phyloP scores from a whole-genome alignment of 2,329 filamentous ascomycete species.

The Aspergillus novoparasiticus region DNA sequence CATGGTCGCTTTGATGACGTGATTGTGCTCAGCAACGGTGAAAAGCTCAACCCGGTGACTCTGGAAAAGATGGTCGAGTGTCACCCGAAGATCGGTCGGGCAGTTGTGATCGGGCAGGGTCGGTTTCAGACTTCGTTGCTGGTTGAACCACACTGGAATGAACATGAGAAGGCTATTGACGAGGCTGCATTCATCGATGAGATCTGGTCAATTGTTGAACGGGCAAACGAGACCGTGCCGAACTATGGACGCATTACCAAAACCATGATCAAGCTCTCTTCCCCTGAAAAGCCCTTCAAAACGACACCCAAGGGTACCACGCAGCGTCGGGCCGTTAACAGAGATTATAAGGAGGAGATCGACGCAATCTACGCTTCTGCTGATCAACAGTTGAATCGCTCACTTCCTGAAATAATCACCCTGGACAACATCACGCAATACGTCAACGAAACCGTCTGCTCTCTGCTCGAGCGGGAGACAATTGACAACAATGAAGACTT shows the following conservation, averaged over 20 bases:
- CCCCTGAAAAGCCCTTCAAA: constrained; percentile 45
- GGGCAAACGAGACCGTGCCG: constrained; percentile 43
- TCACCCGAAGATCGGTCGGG: constrained; percentile 32
- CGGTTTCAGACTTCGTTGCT: constrained; percentile 38
- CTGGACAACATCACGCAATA: constrained; percentile 13
- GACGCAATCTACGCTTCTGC: constrained; percentile 33
- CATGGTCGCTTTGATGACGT: constrained; percentile 39
- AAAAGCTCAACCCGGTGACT: constrained; percentile 46
- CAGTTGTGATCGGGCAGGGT: constrained; percentile 37
- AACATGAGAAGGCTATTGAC: neutral
- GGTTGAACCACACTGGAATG: constrained; percentile 34
- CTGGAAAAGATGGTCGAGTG: constrained; percentile 38
- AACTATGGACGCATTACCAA: constrained; percentile 46
- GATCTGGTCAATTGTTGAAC: constrained; percentile 48
- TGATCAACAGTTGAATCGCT: neutral
- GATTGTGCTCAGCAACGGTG: constrained; percentile 44
- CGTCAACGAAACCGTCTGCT: constrained; percentile 14
- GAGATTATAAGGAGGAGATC: constrained; percentile 18
- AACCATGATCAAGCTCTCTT: constrained; percentile 45
- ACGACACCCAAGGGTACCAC: constrained; percentile 46
- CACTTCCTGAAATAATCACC: constrained; percentile 7
- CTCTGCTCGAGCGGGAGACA: constrained; percentile 13
- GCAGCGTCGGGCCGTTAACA: constrained; percentile 4
- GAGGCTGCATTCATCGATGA: constrained; percentile 36
- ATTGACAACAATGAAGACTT: constrained; percentile 22